phyloP scores from a whole-genome alignment of 139 green algal genomes.

The Deuterostichococcus epilithicus region DNA sequence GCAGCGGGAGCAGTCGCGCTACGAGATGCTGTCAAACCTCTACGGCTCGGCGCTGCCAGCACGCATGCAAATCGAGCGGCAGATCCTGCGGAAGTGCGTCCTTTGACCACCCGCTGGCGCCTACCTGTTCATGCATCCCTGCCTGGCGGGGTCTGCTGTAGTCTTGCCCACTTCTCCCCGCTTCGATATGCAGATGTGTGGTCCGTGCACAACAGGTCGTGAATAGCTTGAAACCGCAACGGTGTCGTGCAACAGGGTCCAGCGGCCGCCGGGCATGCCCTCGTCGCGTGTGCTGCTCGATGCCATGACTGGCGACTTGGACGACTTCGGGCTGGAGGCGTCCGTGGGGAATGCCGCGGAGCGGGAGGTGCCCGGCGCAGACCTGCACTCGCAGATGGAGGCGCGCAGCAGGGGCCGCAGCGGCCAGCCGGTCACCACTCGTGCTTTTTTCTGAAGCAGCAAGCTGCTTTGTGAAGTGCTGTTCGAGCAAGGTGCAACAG shows the following conservation, averaged over 20 bases:
- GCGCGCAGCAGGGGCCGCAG: background rate
- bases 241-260: slow-evolving; percentile 24
- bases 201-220: background rate
- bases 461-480: too few relatives aligned
- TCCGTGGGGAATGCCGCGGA: slow-evolving; percentile 58
- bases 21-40: slow-evolving; percentile 62
- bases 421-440: background rate
- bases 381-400: slow-evolving; percentile 79
- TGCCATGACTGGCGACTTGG: slow-evolving; percentile 67
- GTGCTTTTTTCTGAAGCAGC: background rate
- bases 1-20: slow-evolving; percentile 21
- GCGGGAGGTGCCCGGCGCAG: slow-evolving; percentile 29
- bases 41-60: slow-evolving; percentile 74
- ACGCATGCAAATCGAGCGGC: slow-evolving; percentile 65
- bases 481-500: too few relatives aligned
- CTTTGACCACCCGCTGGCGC: background rate
- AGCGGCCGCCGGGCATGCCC: slow-evolving; percentile 60
- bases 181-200: background rate
- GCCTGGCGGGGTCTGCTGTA: background rate
- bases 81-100: slow-evolving; percentile 66
- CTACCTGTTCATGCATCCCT: background rate
- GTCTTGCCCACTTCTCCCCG: background rate
- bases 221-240: background rate
- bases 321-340: slow-evolving; percentile 70
- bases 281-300: slow-evolving; percentile 72